A percentile compares a stretch with the other conserved stretches of the same genome.
phyloP scores from a whole-genome alignment of 2,329 filamentous ascomycete genomes.

The Paramyrothecium sp. region DNA sequence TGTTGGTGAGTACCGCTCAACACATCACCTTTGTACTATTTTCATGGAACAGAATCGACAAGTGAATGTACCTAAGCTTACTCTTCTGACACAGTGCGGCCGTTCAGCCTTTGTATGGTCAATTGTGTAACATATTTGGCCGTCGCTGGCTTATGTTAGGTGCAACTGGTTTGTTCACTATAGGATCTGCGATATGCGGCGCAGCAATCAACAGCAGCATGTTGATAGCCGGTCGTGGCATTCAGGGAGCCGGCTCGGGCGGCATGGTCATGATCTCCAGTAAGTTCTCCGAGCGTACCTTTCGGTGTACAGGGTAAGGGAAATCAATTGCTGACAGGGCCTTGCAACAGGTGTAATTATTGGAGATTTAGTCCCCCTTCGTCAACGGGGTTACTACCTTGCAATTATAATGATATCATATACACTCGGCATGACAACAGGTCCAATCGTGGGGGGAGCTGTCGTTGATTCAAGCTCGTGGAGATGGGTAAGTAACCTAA shows the following conservation, averaged over 20 bases:
- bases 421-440: conserved; percentile 26
- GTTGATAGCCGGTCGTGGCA: not conserved
- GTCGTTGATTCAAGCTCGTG: conserved; percentile 23
- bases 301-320: no score
- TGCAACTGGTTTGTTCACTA: not conserved
- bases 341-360: conserved; percentile 19
- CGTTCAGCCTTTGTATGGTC: not conserved
- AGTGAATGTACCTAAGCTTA: not conserved
- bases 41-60: not conserved
- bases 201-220: not conserved
- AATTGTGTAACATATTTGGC: not conserved
- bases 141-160: not conserved
- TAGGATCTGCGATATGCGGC: not conserved
- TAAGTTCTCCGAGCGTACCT: no score
- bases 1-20: no score
- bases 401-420: conserved; percentile 23
- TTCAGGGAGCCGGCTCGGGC: conserved; percentile 36
- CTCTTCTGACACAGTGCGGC: not conserved
- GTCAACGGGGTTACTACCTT: conserved; percentile 37
- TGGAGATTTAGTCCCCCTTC: conserved; percentile 43
- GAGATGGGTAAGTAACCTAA: conserved; percentile 39
- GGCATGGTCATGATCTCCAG: conserved; percentile 18
- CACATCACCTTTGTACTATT: not conserved
- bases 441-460: conserved; percentile 21
- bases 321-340: not conserved